phyloP scores from a whole-genome alignment of 495 filamentous ascomycete species.

The Hypomontagnella submonticulosa region DNA sequence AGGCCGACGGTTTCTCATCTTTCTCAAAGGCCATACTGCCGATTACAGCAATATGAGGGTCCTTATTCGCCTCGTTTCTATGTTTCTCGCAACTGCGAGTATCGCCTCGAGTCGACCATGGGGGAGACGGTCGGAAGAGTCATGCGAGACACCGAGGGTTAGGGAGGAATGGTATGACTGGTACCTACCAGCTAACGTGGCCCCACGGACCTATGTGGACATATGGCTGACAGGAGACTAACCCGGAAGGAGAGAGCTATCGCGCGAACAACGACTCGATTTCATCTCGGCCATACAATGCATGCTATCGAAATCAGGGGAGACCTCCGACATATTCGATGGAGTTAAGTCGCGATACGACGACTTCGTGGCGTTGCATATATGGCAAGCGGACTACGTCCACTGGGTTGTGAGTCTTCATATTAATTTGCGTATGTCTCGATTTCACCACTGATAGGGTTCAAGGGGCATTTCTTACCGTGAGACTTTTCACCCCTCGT shows the following conservation, averaged over 20 bases:
- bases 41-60: conserved; percentile 13
- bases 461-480: conserved; percentile 47
- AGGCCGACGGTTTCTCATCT: conserved; percentile 7
- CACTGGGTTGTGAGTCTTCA: conserved; percentile 50
- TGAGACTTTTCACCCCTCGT: conserved; percentile 1
- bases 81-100: conserved; percentile 9
- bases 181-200: no score
- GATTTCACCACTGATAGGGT: conserved; percentile 2
- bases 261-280: conserved; percentile 42
- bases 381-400: conserved; percentile 51
- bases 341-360: conserved; percentile 57
- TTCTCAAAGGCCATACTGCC: neutral
- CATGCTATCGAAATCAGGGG: conserved; percentile 48
- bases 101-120: conserved; percentile 5
- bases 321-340: conserved; percentile 46
- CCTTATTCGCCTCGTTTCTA: conserved; percentile 6
- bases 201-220: neutral
- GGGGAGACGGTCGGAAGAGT: conserved; percentile 14
- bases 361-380: conserved; percentile 58
- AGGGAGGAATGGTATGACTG: conserved; percentile 49
- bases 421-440: neutral
- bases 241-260: conserved; percentile 45
- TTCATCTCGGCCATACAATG: conserved; percentile 60
- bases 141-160: conserved; percentile 23
- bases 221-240: neutral